Conservation (phyloP, 129 eudicot genomes). For the Escallonia rubra region DNA sequence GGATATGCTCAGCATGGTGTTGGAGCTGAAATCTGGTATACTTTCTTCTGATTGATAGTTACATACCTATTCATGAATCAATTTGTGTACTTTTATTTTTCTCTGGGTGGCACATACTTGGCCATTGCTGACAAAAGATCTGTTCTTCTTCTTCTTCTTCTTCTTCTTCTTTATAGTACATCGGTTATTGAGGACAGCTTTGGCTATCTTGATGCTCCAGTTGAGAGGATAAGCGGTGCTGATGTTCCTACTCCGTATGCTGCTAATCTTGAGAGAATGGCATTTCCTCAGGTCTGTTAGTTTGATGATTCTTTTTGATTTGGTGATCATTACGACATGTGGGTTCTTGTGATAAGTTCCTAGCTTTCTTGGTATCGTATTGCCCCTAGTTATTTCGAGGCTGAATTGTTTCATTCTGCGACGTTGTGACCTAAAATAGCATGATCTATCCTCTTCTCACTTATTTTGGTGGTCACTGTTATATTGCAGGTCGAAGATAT, state of each 20-base stretch:
- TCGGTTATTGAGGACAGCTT: constrained; percentile 59
- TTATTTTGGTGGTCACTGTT: background rate
- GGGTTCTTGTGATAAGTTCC: background rate
- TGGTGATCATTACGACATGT: background rate
- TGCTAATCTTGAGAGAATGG: constrained; percentile 68
- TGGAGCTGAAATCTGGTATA: constrained; percentile 78
- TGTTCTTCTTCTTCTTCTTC: background rate
- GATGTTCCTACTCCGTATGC: constrained; percentile 76
- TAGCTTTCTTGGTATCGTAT: background rate
- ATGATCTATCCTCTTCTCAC: no score
- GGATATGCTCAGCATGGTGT: constrained; percentile 83
- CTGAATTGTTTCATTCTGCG: background rate
- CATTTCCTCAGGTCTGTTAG: constrained; percentile 55
- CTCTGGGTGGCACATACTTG: background rate
- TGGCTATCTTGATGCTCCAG: constrained; percentile 67
- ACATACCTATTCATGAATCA: background rate
- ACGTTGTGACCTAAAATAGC: background rate
- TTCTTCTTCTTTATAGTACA: constrained; percentile 28
- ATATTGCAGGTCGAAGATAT: constrained; percentile 56
- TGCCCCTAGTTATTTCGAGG: background rate
- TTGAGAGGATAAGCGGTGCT: constrained; percentile 63
- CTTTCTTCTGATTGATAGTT: background rate
- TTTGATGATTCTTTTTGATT: background rate
- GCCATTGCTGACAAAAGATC: background rate
- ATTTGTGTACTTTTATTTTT: background rate